These are phyloP conservation scores for Diaporthe batatas DNA, from an alignment of 2,329 filamentous ascomycete genomes.

Conservation along the genomic window DNA sequence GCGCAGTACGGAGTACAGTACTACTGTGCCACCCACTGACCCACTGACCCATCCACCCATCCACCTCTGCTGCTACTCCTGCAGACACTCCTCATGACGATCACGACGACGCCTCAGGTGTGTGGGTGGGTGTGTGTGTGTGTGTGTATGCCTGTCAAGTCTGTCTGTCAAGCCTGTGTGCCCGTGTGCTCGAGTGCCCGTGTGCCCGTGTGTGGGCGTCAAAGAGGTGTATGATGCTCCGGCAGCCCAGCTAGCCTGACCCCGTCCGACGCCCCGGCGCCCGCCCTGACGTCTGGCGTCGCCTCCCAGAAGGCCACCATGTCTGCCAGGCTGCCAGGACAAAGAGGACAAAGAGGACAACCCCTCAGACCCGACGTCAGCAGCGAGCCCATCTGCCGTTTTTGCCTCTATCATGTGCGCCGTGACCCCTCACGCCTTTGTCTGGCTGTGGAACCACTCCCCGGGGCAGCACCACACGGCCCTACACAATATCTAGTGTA, in stretches of 20 bases:
- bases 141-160: background rate
- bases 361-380: too few species aligned
- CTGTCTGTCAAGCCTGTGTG: too few species aligned
- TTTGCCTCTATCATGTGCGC: slow-evolving; percentile 22
- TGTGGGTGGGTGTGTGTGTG: background rate
- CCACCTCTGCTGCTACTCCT: slow-evolving; percentile 1
- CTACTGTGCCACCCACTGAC: background rate
- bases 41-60: background rate
- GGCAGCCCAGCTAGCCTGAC: slow-evolving; percentile 1
- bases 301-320: slow-evolving; percentile 11
- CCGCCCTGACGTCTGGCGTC: slow-evolving; percentile 13
- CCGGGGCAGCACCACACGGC: slow-evolving; percentile 10
- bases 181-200: too few species aligned
- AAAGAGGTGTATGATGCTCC: background rate
- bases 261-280: background rate
- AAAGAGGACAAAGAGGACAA: background rate
- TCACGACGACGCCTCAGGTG: slow-evolving; percentile 7
- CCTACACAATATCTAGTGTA: slow-evolving; percentile 7
- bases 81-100: background rate
- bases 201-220: background rate
- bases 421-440: slow-evolving; percentile 21
- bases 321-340: background rate
- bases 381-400: background rate
- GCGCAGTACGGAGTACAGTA: too few species aligned
- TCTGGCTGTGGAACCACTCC: slow-evolving; percentile 9